Evolutionary conservation across 768 basidiomycete genomes (phyloP).

Genomic region (Tricholoma saponaceum): DNA sequence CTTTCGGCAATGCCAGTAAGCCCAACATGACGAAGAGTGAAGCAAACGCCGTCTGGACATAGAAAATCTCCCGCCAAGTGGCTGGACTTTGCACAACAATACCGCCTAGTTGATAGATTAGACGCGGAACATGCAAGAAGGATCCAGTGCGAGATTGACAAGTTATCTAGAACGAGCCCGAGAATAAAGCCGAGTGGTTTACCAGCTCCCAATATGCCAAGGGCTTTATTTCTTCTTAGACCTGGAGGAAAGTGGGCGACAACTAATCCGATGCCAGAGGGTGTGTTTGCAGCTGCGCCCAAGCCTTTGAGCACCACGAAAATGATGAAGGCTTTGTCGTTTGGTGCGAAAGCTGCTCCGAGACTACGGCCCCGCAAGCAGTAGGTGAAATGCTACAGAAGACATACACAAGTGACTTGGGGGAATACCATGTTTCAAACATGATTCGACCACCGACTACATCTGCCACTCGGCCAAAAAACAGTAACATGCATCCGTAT

Average conservation of each 20-base stretch:
- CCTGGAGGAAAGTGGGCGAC: background rate
- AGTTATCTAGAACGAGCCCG: conserved; percentile 1
- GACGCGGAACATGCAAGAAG: background rate
- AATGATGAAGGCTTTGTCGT: too few relatives aligned
- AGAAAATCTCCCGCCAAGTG: too few relatives aligned
- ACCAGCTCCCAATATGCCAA: background rate
- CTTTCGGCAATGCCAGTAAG: too few relatives aligned
- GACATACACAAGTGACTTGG: too few relatives aligned
- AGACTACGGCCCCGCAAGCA: too few relatives aligned
- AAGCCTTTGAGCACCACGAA: background rate
- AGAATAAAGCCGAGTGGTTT: conserved; percentile 1
- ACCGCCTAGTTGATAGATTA: background rate
- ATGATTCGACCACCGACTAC: background rate
- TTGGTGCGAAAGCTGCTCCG: too few relatives aligned
- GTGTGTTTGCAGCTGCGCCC: background rate
- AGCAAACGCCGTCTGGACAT: too few relatives aligned
- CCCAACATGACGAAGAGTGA: too few relatives aligned
- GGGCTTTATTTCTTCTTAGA: background rate
- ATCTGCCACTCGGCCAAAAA: conserved; percentile 1
- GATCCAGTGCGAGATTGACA: background rate
- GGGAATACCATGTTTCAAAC: background rate
- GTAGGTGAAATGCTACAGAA: too few relatives aligned
- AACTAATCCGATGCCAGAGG: background rate
- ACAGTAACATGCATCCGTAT: background rate
- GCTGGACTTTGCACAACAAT: too few relatives aligned